Conservation (phyloP, 1,284 basidiomycete species). For the Fistulina hepatica region DNA sequence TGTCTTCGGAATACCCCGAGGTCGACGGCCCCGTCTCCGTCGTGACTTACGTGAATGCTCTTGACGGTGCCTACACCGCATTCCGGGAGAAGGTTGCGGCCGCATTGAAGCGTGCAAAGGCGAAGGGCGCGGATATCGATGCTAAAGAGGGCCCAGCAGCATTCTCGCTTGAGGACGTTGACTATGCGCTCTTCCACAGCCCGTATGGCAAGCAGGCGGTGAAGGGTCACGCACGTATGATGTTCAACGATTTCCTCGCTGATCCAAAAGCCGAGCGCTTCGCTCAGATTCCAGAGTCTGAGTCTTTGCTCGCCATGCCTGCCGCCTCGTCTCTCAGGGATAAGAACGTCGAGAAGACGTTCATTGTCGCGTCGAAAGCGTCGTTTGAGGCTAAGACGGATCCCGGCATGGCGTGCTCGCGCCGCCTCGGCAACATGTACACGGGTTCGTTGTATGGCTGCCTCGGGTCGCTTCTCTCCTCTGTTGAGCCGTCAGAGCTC, state of each 20-base stretch:
- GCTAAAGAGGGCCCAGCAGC: constrained; percentile 28
- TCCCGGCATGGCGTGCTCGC: constrained; percentile 74
- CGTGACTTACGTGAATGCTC: constrained; percentile 88
- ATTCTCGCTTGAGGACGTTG: constrained; percentile 72
- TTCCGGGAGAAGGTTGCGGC: constrained; percentile 80
- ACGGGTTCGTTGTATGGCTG: constrained; percentile 95
- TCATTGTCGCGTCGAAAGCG: constrained; percentile 64
- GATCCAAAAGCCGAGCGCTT: constrained; percentile 69
- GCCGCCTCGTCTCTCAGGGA: constrained; percentile 74
- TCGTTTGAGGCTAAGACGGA: constrained; percentile 65
- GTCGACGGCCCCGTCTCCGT: constrained; percentile 97
- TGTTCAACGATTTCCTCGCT: constrained; percentile 87
- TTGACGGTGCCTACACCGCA: constrained; percentile 83
- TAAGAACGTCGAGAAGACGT: constrained; percentile 94
- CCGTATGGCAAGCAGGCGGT: constrained; percentile 98
- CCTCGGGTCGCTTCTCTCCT: constrained; percentile 73
- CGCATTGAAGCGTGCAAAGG: constrained; percentile 40
- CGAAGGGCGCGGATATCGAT: constrained; percentile 23
- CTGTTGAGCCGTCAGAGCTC: constrained; percentile 55
- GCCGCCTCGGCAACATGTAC: constrained; percentile 96
- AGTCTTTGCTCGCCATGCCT: constrained; percentile 55
- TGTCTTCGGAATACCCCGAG: constrained; percentile 89
- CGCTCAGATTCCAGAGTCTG: constrained; percentile 61
- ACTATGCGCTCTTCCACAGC: constrained; percentile 88
- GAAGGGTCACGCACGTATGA: constrained; percentile 90